Conservation (phyloP, 106 monocot species). For the Iris macrosiphon region DNA sequence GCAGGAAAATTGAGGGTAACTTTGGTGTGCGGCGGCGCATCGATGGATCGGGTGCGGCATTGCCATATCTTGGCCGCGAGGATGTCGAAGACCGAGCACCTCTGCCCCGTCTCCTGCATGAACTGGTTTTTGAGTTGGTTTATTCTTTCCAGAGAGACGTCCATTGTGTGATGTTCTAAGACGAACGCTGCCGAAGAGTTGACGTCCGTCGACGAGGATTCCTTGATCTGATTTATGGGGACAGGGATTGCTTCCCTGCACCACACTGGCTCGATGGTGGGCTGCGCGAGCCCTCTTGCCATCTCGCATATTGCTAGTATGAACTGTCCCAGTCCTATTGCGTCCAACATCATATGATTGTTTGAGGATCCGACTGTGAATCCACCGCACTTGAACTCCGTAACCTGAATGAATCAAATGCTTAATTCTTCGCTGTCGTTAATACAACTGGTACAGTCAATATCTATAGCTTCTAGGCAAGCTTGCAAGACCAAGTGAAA, state of each 20-base stretch:
- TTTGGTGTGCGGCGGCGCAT: neutral
- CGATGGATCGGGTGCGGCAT: conserved; percentile 6
- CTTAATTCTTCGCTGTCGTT: no score
- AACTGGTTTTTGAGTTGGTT: conserved; percentile 4
- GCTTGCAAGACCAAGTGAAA: no score
- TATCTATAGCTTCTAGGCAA: no score
- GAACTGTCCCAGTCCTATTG: conserved; percentile 17
- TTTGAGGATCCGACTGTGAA: conserved; percentile 12
- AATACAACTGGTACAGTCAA: no score
- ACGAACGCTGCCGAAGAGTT: neutral
- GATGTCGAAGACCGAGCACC: conserved; percentile 21
- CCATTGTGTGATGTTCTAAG: conserved; percentile 3
- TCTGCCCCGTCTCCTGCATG: conserved; percentile 1
- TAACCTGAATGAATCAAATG: no score
- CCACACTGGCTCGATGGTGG: conserved; percentile 11
- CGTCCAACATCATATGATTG: conserved; percentile 23
- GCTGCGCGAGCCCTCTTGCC: conserved; percentile 16
- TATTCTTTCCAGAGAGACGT: conserved; percentile 7
- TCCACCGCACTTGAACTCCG: conserved; percentile 21
- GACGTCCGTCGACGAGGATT: no score
- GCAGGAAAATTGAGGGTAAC: conserved; percentile 15
- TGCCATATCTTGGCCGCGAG: conserved; percentile 23
- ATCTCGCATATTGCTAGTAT: conserved; percentile 15
- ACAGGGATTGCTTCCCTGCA: conserved; percentile 9
- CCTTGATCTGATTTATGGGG: no score